Evolutionary conservation across 2,329 filamentous ascomycete genomes (phyloP), one percentile per base, ranked within the genome.

Genomic region (Salinomyces thailandicus): DNA sequence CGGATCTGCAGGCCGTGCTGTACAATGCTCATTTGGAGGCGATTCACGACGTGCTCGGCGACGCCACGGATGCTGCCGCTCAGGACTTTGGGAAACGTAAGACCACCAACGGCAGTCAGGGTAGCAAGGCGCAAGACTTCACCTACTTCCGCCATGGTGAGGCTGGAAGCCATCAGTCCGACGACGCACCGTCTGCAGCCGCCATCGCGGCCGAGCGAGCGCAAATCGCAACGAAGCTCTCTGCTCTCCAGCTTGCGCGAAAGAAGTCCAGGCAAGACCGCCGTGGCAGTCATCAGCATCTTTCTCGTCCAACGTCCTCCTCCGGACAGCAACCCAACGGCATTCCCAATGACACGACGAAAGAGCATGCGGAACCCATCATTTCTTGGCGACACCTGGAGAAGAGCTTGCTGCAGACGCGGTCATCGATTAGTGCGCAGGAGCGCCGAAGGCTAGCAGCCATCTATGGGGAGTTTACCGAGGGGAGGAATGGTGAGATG

Each of bases 11-110:
- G 59, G 91, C 89, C 0, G 73, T 98, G 5, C 79, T 96, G 29
- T 95, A 93, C 52, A 98, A 98, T 49, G 87, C 91, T 0, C 91
- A 98, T 58, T 72, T 98, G 5, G 89, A 96, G 63, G 91, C 91
- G 18, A 95, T 98, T 46, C 91, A 98, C 56, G 87, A 95, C 48
- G 78, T 93, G 2, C 73, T 98, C 0, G 67, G 76, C 18, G 66
- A 72, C 40, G 32, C 49, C 31, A 42, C 49, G 27, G 45, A 60
- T 51, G 46, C 44, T 17, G 42, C 47, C 28, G 44, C 38, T 5
- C 9, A 32, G 29, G 62, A 46, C 35, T 55, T 44, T 29, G 57
- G 57, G 29, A 54, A 54, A 38, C 47, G 55, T 37, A 59, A 57
- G 31, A 22, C 29, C 12, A 41, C 45, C 5, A 45, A 36, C 14